Evolutionary conservation across 2,329 filamentous ascomycete species (phyloP).

Genomic region (Trichoderma afroharzianum): DNA sequence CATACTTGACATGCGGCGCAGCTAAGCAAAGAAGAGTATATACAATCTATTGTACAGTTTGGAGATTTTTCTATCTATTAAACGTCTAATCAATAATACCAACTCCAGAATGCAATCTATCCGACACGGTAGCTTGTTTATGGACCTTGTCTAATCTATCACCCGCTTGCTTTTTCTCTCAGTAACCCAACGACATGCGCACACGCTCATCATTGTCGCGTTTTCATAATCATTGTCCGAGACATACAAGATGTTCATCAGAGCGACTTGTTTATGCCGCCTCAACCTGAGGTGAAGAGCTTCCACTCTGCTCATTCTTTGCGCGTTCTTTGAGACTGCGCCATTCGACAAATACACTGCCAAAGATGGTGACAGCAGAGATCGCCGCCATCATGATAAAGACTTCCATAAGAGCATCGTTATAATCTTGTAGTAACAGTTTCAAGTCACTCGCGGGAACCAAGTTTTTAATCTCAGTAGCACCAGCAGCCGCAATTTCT

Average conservation of each 20-base stretch:
- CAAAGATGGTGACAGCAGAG: background rate
- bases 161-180: background rate
- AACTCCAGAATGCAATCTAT: background rate
- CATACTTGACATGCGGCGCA: background rate
- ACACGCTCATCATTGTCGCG: background rate
- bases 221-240: background rate
- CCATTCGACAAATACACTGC: background rate
- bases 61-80: background rate
- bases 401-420: background rate
- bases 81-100: background rate
- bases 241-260: background rate
- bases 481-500: background rate
- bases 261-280: background rate
- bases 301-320: background rate
- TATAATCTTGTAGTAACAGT: background rate
- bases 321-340: background rate
- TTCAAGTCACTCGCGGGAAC: background rate
- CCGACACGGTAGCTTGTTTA: background rate
- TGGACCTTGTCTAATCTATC: background rate
- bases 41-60: background rate
- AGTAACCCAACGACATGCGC: background rate
- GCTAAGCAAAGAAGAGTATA: background rate
- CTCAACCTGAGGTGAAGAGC: background rate
- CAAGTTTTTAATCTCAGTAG: background rate
- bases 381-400: background rate